Evolutionary conservation across 192 early-diverging fungal genomes (phyloP).

Genomic region (Umbelopsis vinacea): DNA sequence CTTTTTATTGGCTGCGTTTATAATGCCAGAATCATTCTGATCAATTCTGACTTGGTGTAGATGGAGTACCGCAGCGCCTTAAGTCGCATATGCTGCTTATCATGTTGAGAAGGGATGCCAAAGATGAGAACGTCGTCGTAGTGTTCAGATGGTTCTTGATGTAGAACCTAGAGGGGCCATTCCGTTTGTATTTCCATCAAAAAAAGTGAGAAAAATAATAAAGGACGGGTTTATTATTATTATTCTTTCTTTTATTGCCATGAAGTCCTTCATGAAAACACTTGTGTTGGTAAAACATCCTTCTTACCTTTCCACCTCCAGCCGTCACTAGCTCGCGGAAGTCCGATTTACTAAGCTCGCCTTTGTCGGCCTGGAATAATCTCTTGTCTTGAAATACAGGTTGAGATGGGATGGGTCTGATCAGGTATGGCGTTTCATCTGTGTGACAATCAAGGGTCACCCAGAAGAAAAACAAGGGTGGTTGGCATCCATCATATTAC

Average conservation of each 20-base stretch:
- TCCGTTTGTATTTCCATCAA: neutral
- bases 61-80: neutral
- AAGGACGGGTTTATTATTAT: neutral
- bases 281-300: no score
- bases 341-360: neutral
- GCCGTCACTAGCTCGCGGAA: conserved; percentile 14
- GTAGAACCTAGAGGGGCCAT: neutral
- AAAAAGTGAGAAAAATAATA: neutral
- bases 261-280: no score
- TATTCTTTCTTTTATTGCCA: neutral
- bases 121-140: neutral
- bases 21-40: neutral
- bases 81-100: conserved; percentile 5
- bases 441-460: conserved; percentile 8
- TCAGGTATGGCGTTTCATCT: conserved; percentile 21
- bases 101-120: neutral
- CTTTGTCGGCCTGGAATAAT: neutral
- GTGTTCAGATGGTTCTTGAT: neutral
- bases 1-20: conserved; percentile 15
- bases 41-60: neutral
- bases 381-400: neutral
- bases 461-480: neutral
- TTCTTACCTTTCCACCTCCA: conserved; percentile 1
- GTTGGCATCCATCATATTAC: neutral
- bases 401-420: neutral